These are phyloP conservation scores for Marasmius fiardii DNA, from an alignment of 1,284 basidiomycete species.

Conservation along the genomic window DNA sequence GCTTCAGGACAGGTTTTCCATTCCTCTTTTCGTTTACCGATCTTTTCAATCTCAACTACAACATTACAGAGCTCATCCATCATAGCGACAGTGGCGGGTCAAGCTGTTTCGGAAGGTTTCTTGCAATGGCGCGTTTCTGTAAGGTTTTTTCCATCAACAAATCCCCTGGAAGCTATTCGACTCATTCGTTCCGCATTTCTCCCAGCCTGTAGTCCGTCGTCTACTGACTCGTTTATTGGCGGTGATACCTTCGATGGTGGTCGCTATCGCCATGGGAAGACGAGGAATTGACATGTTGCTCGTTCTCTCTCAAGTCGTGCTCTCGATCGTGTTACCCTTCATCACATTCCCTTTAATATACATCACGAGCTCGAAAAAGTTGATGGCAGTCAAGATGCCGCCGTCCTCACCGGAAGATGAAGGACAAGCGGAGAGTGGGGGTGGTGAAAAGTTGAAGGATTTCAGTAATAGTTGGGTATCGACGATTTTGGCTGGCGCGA, in stretches of 20 bases:
- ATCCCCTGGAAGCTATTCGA: not conserved
- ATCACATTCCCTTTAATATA: conserved; percentile 79
- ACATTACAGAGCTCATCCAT: conserved; percentile 76
- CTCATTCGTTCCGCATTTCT: not conserved
- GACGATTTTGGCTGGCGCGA: conserved; percentile 50
- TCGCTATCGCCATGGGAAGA: conserved; percentile 76
- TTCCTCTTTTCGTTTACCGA: not conserved
- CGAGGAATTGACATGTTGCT: conserved; percentile 80
- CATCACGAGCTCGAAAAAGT: conserved; percentile 63
- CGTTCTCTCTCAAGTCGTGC: conserved; percentile 84
- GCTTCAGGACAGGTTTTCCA: conserved; percentile 65
- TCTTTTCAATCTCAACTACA: not conserved
- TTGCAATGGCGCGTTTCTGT: conserved; percentile 84
- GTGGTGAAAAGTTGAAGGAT: conserved; percentile 34
- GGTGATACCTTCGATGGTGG: conserved; percentile 80
- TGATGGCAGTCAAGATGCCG: conserved; percentile 57
- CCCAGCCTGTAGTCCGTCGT: conserved; percentile 13
- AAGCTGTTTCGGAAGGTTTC: conserved; percentile 94
- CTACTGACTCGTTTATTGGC: conserved; percentile 82
- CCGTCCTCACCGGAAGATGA: not conserved
- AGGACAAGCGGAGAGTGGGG: conserved; percentile 11
- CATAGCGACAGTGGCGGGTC: conserved; percentile 90
- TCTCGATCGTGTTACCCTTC: conserved; percentile 89
- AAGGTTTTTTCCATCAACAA: not conserved
- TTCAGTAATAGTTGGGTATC: conserved; percentile 61